Evolutionary conservation across 2,329 filamentous ascomycete species (phyloP), one percentile per base, ranked within the genome.

Genomic region (Juglanconis sp.): DNA sequence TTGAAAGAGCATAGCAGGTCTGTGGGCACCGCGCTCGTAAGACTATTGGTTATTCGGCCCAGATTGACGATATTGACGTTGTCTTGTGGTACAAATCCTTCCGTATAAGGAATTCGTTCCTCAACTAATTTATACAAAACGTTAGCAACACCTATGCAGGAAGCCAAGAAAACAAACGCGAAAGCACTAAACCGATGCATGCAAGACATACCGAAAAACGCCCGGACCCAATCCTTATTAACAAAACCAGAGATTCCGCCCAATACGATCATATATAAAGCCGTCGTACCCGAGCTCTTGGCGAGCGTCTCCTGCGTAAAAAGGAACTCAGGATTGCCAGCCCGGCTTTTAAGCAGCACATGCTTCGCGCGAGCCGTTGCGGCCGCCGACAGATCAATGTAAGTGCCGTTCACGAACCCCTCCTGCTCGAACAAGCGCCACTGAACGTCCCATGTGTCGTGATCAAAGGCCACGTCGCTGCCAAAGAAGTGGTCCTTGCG

Each of bases 401-500:
- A 53, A 6, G 40, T 53, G 34, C 17, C 35, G 9, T 35, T 38
- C 5, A 52, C 34, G 24, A 53, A 34, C n/a, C 46, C 49, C 24
- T 59, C 56, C 56, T 59, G 48, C 24, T 49, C 30, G 40, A 59
- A 53, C 9, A 59, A 24, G 7, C 34, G 13, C 56, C 56, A 59
- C 24, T 59, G 49, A 17, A 42, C 54, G 15, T 47, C 24, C 56
- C 56, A 59, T 4, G 50, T 53, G 5, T 44, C 15, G 1, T 15
- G 8, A 32, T 59, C 50, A 5, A 59, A 59, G 6, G 9, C 36
- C 9, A 53, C 56, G 10, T n/a, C 13, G 49, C 35, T 53, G 17
- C 56, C 56, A n/a, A 58, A 58, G 40, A 53, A 58, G 40, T 24
- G 38, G 49, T 58, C 56, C 40, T 53, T 48, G 2, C 56, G 40